Base-by-base conservation (phyloP, 805 yeast genomes). In the Torulaspora quercuum region DNA sequence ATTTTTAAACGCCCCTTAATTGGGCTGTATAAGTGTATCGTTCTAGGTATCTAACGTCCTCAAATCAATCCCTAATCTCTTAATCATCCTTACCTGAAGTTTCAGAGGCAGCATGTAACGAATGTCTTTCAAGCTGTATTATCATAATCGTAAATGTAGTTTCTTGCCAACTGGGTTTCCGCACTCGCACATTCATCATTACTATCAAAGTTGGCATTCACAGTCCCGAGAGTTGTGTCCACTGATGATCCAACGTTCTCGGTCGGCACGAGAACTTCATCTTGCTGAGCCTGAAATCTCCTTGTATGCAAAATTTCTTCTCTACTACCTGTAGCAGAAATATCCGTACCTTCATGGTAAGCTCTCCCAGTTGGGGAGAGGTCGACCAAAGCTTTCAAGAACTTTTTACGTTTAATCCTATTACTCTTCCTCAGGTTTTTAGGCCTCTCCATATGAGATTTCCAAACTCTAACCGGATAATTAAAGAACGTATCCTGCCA, bases 101-200 rank as follows among this genome's bases (percentile, higher is more conserved):
- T n/a, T n/a, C n/a, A n/a, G n/a, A n/a, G n/a, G n/a, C n/a, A n/a
- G n/a, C n/a, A n/a, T n/a, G n/a, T n/a, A n/a, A n/a, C n/a, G n/a
- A n/a, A 17, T 25, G 8, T 9, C 3, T 15, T 3, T 27, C 21
- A 27, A 15, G 10, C 21, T 4, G n/a, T 27, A 12, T 36, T 33
- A 20, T 42, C 46, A 26, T 46, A 48, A 28, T 53, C 45, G 25
- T 50, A 57, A n/a, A 59, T 52, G 30, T 48, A 47, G 30, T 59
- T 59, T 32, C 61, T 53, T 6, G 57, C 53, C 23, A 59, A 43
- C 30, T 53, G 52, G 2, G 64, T 59, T 25, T 59, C 64, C 10
- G 48, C 37, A 30, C 59, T 55, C n/a, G 41, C 44, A 17, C 39
- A 36, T 26, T 46, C 49, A 17, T 22, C 22, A 7, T 16, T 18